These are phyloP conservation scores for Pyracantha coccinea DNA, from an alignment of 331 rosid genomes.

Conservation along the genomic window DNA sequence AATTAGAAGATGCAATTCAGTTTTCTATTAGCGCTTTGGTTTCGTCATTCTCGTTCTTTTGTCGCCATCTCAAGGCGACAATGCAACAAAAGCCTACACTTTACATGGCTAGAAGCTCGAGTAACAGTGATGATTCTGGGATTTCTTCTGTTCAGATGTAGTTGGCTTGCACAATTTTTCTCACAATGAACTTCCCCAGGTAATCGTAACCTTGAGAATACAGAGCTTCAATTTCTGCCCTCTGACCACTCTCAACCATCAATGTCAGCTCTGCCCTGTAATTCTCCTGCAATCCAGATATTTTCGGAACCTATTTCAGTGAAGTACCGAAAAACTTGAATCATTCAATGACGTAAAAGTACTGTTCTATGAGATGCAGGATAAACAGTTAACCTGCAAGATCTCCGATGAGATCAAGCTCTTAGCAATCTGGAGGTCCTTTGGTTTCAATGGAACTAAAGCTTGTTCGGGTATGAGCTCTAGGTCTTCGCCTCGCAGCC, in stretches of 20 bases:
- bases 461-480: conserved; percentile 57
- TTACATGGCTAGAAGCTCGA: background rate
- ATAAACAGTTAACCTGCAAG: conserved; percentile 40
- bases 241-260: conserved; percentile 61
- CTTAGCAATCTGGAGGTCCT: conserved; percentile 75
- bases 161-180: conserved; percentile 72
- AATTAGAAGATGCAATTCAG: background rate
- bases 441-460: conserved; percentile 52
- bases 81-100: background rate
- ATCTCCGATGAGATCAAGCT: conserved; percentile 68
- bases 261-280: conserved; percentile 60
- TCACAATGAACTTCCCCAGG: conserved; percentile 70
- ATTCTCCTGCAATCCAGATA: conserved; percentile 46
- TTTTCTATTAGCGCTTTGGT: background rate
- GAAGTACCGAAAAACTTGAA: background rate
- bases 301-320: background rate
- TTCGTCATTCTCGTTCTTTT: background rate
- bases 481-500: conserved; percentile 63
- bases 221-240: conserved; percentile 87
- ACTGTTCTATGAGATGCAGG: background rate
- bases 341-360: background rate
- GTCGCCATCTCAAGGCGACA: background rate
- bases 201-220: conserved; percentile 65
- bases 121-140: background rate
- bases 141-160: conserved; percentile 26